Base-by-base conservation (phyloP, 768 basidiomycete species). In the Naganishia onofrii region DNA sequence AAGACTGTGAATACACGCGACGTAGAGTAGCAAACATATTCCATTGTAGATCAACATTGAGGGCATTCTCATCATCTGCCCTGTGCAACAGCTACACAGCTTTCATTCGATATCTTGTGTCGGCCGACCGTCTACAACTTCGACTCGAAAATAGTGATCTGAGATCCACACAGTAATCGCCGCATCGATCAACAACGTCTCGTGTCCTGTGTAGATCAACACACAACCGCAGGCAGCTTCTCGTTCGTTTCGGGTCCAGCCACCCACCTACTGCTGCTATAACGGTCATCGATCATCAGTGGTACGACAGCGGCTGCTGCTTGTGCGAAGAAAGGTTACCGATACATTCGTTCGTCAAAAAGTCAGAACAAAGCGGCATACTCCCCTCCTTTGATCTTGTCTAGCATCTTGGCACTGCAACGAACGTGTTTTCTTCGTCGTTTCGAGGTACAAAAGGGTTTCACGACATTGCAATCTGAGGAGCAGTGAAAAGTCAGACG, bases 111-210 rank as follows among this genome's bases (percentile, higher is more conserved):
- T 36, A 36, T 36, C n/a, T 36, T 12, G 15, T 15, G 15, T 42
- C 42, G 42, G 42, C 42, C 42, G 13, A 2, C 13, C 42, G 13
- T 42, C 15, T 15, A 15, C 42, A 8, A 8, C 13, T 15, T 42
- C 9, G 42, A 42, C 13, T 42, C 13, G n/a, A 4, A 10, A n/a
- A 12, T 42, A 12, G 36, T 44, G 36, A 15, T 44, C 60, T 36
- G 60, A n/a, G 60, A 63, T 63, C 60, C 21, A n/a, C 34, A 36
- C 23, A 26, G 60, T 7, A 4, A 26, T 15, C 42, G 38, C 38
- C 60, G 60, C 38, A 26, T 63, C 28, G 60, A 63, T 63, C 60
- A 23, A 46, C 60, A 7, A 26, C 60, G 38, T 38, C 57, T 38
- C 38, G 21, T 36, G 4, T 36, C 57, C 12, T 36, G 36, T 36